phyloP scores from a whole-genome alignment of 1,284 basidiomycete species.

The Ganoderma resinaceum region DNA sequence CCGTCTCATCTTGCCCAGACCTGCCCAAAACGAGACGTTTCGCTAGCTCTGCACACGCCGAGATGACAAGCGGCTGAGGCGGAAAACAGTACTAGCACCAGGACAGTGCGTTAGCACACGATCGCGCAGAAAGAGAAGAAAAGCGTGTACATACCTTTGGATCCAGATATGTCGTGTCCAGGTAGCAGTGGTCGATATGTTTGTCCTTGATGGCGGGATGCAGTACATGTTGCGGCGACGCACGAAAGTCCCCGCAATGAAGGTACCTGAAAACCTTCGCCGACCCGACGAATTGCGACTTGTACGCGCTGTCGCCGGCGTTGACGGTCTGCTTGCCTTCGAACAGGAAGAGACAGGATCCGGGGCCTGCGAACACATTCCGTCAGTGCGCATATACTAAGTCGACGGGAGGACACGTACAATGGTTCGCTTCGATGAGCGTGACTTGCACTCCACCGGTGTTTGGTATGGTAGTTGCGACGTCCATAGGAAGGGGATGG shows the following conservation, averaged over 20 bases:
- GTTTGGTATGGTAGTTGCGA: slow-evolving; percentile 76
- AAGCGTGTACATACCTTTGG: slow-evolving; percentile 64
- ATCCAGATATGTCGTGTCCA: slow-evolving; percentile 97
- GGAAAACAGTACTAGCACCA: slow-evolving; percentile 86
- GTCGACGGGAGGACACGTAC: slow-evolving; percentile 46
- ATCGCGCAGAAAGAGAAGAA: neutral
- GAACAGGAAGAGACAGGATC: slow-evolving; percentile 93
- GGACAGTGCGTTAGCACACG: neutral
- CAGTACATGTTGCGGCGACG: slow-evolving; percentile 82
- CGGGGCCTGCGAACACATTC: slow-evolving; percentile 66
- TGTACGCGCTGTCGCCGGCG: slow-evolving; percentile 83
- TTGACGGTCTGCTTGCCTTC: slow-evolving; percentile 90
- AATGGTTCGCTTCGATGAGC: slow-evolving; percentile 97
- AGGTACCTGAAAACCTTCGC: slow-evolving; percentile 84
- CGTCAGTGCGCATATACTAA: neutral
- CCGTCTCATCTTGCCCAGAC: slow-evolving; percentile 35
- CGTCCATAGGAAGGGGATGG: slow-evolving; percentile 84
- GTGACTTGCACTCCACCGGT: slow-evolving; percentile 91
- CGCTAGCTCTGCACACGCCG: slow-evolving; percentile 89
- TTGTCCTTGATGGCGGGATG: slow-evolving; percentile 86
- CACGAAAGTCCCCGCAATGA: slow-evolving; percentile 95
- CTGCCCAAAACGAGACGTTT: slow-evolving; percentile 58
- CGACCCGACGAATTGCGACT: slow-evolving; percentile 75
- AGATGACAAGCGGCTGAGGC: slow-evolving; percentile 90
- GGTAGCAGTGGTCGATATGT: slow-evolving; percentile 86